A percentile compares a stretch with the other conserved stretches of the same genome.
These are phyloP conservation scores for Halteria grandinella DNA, from an alignment of 73 alveolate species.

Conservation along the genomic window DNA sequence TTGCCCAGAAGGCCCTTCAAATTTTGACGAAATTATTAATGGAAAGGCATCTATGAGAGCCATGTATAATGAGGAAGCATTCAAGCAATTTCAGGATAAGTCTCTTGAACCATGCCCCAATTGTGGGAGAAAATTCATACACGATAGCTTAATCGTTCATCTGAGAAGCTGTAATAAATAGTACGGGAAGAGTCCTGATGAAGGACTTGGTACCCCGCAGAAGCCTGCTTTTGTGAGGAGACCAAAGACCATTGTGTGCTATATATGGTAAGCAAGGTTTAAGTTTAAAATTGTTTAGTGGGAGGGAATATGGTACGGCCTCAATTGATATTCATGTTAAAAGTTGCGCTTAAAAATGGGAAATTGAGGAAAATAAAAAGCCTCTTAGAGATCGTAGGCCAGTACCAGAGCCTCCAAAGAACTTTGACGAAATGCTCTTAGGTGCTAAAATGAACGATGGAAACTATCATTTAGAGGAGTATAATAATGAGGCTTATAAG, in stretches of 20 bases:
- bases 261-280: constrained; percentile 61
- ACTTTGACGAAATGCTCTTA: constrained; percentile 47
- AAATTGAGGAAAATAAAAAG: constrained; percentile 70
- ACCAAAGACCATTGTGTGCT: constrained; percentile 71
- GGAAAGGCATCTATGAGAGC: constrained; percentile 7
- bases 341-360: constrained; percentile 83
- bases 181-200: constrained; percentile 10
- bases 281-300: constrained; percentile 41
- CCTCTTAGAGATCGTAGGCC: constrained; percentile 85
- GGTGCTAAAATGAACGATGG: constrained; percentile 49
- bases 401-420: constrained; percentile 73
- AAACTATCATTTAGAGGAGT: constrained; percentile 60
- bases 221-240: too few species aligned
- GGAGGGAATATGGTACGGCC: constrained; percentile 88
- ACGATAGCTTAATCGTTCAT: constrained; percentile 46
- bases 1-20: constrained; percentile 52
- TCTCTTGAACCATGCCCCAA: constrained; percentile 71
- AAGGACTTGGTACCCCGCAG: constrained; percentile 9
- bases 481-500: constrained; percentile 80
- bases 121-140: constrained; percentile 82
- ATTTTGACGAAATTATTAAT: constrained; percentile 29
- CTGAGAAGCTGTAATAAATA: constrained; percentile 53
- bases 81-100: constrained; percentile 57
- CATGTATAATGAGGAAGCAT: constrained; percentile 29
- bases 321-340: constrained; percentile 82